Base-by-base conservation (phyloP, 192 early-diverging fungal genomes). In the Coemansia sp. region DNA sequence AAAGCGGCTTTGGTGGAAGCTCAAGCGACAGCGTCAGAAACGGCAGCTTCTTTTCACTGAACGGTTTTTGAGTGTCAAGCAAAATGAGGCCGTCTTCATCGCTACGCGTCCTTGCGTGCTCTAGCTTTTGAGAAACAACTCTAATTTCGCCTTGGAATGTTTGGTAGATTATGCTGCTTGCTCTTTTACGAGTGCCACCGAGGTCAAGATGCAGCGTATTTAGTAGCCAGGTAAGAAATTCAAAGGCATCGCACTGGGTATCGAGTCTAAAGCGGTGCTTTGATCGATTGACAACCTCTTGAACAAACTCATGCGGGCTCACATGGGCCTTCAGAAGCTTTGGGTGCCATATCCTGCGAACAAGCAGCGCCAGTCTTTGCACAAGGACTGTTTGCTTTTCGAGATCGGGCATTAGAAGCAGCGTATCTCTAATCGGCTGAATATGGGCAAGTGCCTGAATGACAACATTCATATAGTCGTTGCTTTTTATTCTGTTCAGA, bases 301-400 rank as follows among this genome's bases (percentile, higher is more conserved):
- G 97, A 4, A 96, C 74, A 2, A 98, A 74, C 69, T 99, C 97
- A 73, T 99, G 97, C 6, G 96, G 97, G 72, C 91, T 92, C 43
- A 97, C 91, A 83, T 99, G 97, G 0, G 91, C 91, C 61, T 97
- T 97, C 70, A 96, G 96, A 12, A 93, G 93, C 36, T 86, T 80
- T 54, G 92, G 86, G 72, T 94, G 96, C 95, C 95, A 98, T 64
- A 99, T 91, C 66, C 94, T 96, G 43, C 94, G 88, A 7, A 96
- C 73, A 32, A 98, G 68, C 62, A 88, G 84, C 49, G 90, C 87
- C 68, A 95, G 90, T 45, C 92, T 80, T 60, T 88, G 86, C 1
- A 94, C 91, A 32, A 92, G 76, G 15, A 86, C 80, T 39, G 90
- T 72, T 41, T 87, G 73, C 18, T 63, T 41, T 8, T 75, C 65